A percentile compares a stretch with the other conserved stretches of the same genome.
These are phyloP conservation scores for Puya raimondii DNA, from an alignment of 176 grass and related monocot species.

Conservation along the genomic window DNA sequence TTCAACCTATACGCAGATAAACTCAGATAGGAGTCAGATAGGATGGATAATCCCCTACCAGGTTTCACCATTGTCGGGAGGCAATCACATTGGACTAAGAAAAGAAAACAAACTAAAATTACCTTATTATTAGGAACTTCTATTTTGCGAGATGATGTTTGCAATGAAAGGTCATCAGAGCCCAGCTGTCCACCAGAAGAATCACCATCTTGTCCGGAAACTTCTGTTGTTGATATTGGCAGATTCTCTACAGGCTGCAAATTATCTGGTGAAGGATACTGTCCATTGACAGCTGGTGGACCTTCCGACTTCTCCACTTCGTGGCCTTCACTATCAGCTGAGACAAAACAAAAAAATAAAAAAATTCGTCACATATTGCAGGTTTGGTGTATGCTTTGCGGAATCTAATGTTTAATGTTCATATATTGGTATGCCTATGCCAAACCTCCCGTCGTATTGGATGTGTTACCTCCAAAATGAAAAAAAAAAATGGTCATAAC, in stretches of 20 bases:
- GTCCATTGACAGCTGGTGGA: not conserved
- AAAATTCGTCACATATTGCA: not conserved
- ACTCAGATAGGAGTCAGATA: no score
- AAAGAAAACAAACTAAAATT: constrained; percentile 3
- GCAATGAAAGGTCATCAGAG: not conserved
- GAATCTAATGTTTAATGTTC: not conserved
- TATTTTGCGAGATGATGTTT: constrained; percentile 34
- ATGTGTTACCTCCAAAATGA: no score
- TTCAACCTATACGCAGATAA: no score
- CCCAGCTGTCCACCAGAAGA: not conserved
- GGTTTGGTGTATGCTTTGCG: not conserved
- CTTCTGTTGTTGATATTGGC: constrained; percentile 7
- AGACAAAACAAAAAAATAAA: not conserved
- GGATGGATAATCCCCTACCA: no score
- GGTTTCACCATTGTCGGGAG: not conserved
- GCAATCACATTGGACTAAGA: not conserved
- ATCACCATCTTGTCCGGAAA: constrained; percentile 20
- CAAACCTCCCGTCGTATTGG: not conserved
- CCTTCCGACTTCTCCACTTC: not conserved
- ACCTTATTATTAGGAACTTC: constrained; percentile 95
- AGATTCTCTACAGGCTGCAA: constrained; percentile 23
- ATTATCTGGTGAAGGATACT: constrained; percentile 5
- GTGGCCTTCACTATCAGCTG: not conserved
- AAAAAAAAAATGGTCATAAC: no score
- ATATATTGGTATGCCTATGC: not conserved